These are phyloP conservation scores for Coniochaeta sp. DNA, from an alignment of 2,329 filamentous ascomycete genomes.

Conservation along the genomic window DNA sequence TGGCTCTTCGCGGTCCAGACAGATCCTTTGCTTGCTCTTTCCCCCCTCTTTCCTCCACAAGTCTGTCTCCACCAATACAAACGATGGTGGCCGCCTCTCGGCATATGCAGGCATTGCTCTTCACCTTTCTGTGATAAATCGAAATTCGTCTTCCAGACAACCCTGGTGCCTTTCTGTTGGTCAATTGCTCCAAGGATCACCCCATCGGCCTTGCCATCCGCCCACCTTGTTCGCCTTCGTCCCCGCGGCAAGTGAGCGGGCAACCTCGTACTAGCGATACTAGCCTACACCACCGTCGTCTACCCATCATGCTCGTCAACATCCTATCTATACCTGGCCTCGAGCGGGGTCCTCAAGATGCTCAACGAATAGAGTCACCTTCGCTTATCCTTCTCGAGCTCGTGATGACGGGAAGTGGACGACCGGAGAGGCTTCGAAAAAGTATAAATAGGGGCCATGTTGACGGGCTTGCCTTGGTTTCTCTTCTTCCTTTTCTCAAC, in stretches of 20 bases:
- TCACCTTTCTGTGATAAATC: conserved; percentile 24
- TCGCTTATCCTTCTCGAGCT: conserved; percentile 32
- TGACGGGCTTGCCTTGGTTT: conserved; percentile 32
- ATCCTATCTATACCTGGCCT: conserved; percentile 17
- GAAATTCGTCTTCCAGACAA: conserved; percentile 19
- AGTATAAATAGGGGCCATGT: conserved; percentile 56
- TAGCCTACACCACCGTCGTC: conserved; percentile 14
- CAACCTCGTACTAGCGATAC: conserved; percentile 13
- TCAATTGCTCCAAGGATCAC: conserved; percentile 20
- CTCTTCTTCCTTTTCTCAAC: conserved; percentile 47
- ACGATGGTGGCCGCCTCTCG: conserved; percentile 26
- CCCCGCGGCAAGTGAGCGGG: conserved; percentile 11
- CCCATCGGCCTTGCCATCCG: conserved; percentile 20
- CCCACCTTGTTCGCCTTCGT: conserved; percentile 16
- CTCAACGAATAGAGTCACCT: conserved; percentile 35
- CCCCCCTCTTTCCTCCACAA: conserved; percentile 17
- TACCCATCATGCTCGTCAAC: conserved; percentile 18
- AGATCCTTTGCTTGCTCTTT: conserved; percentile 8
- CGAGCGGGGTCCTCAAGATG: conserved; percentile 31
- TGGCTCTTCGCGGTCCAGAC: conserved; percentile 9
- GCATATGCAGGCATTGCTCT: conserved; percentile 29
- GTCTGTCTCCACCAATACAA: conserved; percentile 25
- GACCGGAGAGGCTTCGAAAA: conserved; percentile 32
- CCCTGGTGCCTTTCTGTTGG: conserved; percentile 16
- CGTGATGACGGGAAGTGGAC: conserved; percentile 23